phyloP scores from a whole-genome alignment of 2,329 filamentous ascomycete species.

The Trichoderma sp. region DNA sequence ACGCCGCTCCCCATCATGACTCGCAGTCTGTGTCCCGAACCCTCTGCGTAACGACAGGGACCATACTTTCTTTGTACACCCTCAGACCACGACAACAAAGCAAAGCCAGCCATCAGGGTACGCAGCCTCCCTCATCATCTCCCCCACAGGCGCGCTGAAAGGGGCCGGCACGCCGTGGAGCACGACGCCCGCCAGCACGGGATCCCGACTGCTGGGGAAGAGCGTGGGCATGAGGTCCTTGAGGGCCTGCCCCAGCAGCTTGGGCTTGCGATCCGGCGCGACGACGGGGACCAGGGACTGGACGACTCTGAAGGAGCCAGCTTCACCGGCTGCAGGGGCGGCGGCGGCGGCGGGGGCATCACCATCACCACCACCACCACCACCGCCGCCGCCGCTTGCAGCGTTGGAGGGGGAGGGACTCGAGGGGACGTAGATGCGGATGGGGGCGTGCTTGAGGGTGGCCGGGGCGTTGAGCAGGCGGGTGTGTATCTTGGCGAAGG shows the following conservation, averaged over 20 bases:
- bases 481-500: constrained; percentile 74
- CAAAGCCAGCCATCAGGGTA: constrained; percentile 94
- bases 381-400: constrained; percentile 31
- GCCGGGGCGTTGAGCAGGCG: constrained; percentile 76
- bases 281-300: constrained; percentile 70
- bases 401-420: constrained; percentile 58
- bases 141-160: constrained; percentile 76
- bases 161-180: constrained; percentile 85
- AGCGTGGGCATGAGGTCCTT: constrained; percentile 74
- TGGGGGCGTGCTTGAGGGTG: constrained; percentile 78
- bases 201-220: constrained; percentile 84
- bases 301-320: constrained; percentile 68
- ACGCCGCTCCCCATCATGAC: neutral
- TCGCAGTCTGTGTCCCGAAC: neutral
- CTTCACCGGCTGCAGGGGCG: constrained; percentile 33
- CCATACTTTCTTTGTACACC: neutral
- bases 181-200: constrained; percentile 79
- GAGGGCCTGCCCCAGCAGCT: constrained; percentile 72
- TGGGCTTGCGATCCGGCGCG: constrained; percentile 43
- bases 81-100: constrained; percentile 73
- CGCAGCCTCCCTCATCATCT: constrained; percentile 77
- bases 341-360: constrained; percentile 32
- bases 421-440: constrained; percentile 82
- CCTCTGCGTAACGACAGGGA: neutral
- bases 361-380: constrained; percentile 31